Evolutionary conservation across 495 filamentous ascomycete genomes (phyloP), one percentile per base, ranked within the genome.

Genomic region (Penicillium lagena): DNA sequence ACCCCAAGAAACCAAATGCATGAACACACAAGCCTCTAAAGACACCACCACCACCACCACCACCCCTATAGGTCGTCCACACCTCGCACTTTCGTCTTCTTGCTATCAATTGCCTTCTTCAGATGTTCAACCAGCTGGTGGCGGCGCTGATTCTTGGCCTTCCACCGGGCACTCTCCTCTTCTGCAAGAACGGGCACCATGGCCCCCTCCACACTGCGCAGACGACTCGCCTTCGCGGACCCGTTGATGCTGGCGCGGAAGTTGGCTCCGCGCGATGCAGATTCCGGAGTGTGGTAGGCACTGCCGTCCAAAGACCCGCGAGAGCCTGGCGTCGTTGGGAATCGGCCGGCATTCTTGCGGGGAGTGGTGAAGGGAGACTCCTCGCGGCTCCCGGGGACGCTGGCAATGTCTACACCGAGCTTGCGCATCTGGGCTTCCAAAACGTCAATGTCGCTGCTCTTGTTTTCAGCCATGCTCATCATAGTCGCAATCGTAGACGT

Each of bases 401-500:
- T 52, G 1, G 72, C 58, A 4, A 85, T 59, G 43, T 71, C 63
- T 7, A 89, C 55, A 3, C 85, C 74, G 8, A 95, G 69, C 40
- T 79, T 82, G 27, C 81, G 78, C 69, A 97, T 82, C 51, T 95
- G 86, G 31, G 79, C 77, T 60, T 96, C 93, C 27, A 97, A 74
- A 9, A 94, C 78, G 61, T 95, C 88, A 38, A 97, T 82, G 50
- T 97, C 93, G 37, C 80, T 83, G 60, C 84, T 89, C 58, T 83
- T 86, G 63, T 82, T 83, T 69, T 96, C 87, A 0, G 84, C 83
- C 87, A 96, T 95, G 47, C 68, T 79, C 41, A 90, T 97, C 80
- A 99, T 87, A 43, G 93, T 96, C 41, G 71, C 70, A 49, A 99
- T 95, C 7, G 94, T 97, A 39, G 85, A 86, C 35, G 87, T 80